Evolutionary conservation across 2,329 filamentous ascomycete species (phyloP).

Genomic region (Alternaria atra): DNA sequence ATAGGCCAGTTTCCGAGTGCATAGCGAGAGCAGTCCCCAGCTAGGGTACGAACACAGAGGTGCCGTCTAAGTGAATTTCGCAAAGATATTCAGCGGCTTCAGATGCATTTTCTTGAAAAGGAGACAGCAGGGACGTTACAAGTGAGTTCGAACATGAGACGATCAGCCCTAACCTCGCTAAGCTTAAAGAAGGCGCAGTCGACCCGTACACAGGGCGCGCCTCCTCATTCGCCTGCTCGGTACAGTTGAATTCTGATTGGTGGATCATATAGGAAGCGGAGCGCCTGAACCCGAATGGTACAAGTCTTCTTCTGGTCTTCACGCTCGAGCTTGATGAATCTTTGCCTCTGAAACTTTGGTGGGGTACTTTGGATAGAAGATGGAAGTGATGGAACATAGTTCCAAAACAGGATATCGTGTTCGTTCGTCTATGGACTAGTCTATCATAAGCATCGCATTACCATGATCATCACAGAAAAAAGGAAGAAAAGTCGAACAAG

Average conservation of each 20-base stretch:
- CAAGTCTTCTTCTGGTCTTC: not conserved
- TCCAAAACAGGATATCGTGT: constrained; percentile 13
- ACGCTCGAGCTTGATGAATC: not conserved
- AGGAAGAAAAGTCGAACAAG: constrained; percentile 12
- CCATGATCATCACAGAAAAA: constrained; percentile 28
- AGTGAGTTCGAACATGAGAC: not conserved
- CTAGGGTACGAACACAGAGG: not conserved
- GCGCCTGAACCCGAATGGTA: not conserved
- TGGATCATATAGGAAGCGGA: not conserved
- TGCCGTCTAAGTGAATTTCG: not conserved
- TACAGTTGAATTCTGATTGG: not conserved
- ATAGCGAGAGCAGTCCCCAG: not conserved
- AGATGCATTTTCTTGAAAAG: not conserved
- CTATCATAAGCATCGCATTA: constrained; percentile 44
- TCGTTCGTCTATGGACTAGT: constrained; percentile 38
- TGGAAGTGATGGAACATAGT: not conserved
- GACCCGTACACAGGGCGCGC: not conserved
- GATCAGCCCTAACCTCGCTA: not conserved
- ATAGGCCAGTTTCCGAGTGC: not conserved
- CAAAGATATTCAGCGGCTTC: not conserved
- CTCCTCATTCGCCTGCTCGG: not conserved
- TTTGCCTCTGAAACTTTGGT: not conserved
- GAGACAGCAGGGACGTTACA: not conserved
- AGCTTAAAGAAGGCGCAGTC: not conserved
- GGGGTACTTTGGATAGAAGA: not conserved